Conservation (phyloP, 1,284 basidiomycete species). For the Phylloporus gajari region DNA sequence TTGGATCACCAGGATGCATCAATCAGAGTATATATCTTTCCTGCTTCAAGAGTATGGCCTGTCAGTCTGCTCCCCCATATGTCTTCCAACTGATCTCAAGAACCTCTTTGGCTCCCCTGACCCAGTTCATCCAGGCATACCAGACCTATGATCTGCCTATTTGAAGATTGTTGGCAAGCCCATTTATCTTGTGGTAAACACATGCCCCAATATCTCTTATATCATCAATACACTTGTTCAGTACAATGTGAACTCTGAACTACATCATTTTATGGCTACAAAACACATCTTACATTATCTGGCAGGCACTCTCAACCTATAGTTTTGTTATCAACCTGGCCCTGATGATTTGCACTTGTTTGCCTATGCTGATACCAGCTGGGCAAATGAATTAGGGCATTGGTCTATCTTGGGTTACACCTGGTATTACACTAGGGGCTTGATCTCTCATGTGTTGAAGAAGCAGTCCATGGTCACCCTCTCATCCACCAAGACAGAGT, state of each 20-base stretch:
- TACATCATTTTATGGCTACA: background rate
- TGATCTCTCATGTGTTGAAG: background rate
- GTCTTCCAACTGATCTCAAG: constrained; percentile 1
- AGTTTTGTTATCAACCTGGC: background rate
- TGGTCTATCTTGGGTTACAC: background rate
- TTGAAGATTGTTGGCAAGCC: constrained; percentile 6
- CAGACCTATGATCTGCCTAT: background rate
- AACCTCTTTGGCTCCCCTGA: background rate
- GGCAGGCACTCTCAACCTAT: too few relatives aligned
- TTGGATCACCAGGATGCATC: constrained; percentile 4
- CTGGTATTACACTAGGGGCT: background rate
- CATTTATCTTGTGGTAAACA: constrained; percentile 6
- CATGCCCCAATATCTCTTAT: constrained; percentile 3
- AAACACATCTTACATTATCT: too few relatives aligned
- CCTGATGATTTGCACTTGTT: background rate
- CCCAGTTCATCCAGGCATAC: background rate
- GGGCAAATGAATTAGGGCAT: background rate
- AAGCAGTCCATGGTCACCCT: background rate
- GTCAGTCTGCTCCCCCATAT: background rate
- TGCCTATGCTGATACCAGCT: constrained; percentile 2
- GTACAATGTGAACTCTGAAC: background rate
- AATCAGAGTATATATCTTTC: constrained; percentile 6
- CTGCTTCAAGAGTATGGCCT: constrained; percentile 1
- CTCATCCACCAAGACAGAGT: background rate
- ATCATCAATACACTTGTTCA: constrained; percentile 4